Evolutionary conservation across 768 basidiomycete species (phyloP).

Genomic region (Trametes cubensis): DNA sequence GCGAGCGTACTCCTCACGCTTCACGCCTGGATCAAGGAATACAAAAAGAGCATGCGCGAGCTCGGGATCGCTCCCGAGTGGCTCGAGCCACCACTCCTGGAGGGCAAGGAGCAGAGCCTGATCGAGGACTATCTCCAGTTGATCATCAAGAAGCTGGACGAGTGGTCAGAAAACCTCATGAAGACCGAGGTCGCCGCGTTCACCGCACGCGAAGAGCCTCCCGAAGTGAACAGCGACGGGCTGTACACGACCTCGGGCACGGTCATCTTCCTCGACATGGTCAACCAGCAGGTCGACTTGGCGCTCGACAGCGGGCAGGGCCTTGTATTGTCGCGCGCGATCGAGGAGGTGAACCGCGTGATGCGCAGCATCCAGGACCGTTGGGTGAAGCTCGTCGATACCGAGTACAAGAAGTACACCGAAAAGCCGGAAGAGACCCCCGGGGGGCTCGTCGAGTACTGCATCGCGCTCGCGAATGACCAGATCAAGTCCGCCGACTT

Average conservation of each 20-base stretch:
- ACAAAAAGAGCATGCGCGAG: constrained; percentile 94
- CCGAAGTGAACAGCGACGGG: constrained; percentile 87
- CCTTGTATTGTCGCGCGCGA: constrained; percentile 86
- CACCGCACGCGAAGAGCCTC: constrained; percentile 77
- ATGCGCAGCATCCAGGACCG: constrained; percentile 88
- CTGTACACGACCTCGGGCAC: constrained; percentile 88
- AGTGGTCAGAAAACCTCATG: constrained; percentile 96
- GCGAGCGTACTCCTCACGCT: constrained; percentile 86
- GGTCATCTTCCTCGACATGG: constrained; percentile 96
- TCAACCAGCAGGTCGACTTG: constrained; percentile 94
- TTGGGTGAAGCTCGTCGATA: constrained; percentile 83
- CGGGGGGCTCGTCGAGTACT: constrained; percentile 91
- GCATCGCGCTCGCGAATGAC: constrained; percentile 96
- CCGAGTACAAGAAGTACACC: constrained; percentile 83
- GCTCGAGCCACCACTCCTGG: constrained; percentile 87
- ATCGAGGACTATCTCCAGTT: constrained; percentile 95
- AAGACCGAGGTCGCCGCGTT: constrained; percentile 88
- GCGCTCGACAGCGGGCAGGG: constrained; percentile 97
- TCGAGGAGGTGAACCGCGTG: constrained; percentile 84
- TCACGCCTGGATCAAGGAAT: constrained; percentile 95
- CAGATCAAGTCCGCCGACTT: constrained; percentile 96
- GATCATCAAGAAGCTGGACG: constrained; percentile 93
- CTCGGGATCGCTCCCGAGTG: constrained; percentile 80
- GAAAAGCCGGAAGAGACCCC: constrained; percentile 88
- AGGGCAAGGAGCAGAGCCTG: constrained; percentile 89